These are phyloP conservation scores for Stagonosporopsis vannaccii DNA, from an alignment of 2,329 filamentous ascomycete genomes.

Conservation along the genomic window DNA sequence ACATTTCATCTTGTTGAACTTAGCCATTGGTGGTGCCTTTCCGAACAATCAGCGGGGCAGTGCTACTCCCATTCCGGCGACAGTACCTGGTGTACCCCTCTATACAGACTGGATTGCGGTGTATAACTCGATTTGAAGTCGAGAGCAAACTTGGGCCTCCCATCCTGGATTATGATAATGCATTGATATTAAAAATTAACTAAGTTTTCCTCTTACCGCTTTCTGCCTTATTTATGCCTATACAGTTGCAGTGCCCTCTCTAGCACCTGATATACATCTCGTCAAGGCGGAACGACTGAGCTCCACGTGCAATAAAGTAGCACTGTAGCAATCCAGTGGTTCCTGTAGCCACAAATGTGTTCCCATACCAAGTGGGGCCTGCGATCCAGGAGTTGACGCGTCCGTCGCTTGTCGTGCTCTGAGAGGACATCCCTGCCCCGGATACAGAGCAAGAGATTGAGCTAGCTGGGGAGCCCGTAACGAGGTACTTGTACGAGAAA, in stretches of 20 bases:
- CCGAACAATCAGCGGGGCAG: not conserved
- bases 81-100: not conserved
- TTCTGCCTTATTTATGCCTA: too few species aligned
- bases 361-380: not conserved
- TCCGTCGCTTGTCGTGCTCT: not conserved
- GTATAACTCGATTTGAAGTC: not conserved
- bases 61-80: not conserved
- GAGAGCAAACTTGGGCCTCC: too few species aligned
- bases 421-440: not conserved
- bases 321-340: not conserved
- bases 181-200: too few species aligned
- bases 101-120: not conserved
- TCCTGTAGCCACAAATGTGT: not conserved
- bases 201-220: too few species aligned
- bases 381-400: not conserved
- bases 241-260: not conserved
- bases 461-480: not conserved
- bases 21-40: not conserved
- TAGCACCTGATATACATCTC: not conserved
- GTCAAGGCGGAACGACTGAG: not conserved
- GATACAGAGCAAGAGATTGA: not conserved
- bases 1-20: not conserved
- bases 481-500: not conserved
- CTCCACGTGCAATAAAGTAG: not conserved
- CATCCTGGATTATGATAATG: too few species aligned